Evolutionary conservation across 108 stramenopile genomes (phyloP).

Genomic region (Cyclotella sp.): DNA sequence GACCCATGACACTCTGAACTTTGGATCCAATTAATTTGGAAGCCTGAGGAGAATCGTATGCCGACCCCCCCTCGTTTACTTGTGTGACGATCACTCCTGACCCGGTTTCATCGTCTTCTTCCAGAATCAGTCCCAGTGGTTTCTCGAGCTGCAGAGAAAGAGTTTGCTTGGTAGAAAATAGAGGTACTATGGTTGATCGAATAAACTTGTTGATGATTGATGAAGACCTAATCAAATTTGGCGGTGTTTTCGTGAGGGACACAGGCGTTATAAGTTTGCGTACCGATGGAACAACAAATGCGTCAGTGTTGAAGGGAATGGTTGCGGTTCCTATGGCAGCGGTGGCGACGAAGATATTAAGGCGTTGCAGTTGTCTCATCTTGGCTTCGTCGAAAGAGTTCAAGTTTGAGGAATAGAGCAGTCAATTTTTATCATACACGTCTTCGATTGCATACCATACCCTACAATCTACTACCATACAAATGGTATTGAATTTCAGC

Average conservation of each 20-base stretch:
- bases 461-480: no score
- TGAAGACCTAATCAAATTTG: no score
- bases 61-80: conserved; percentile 72
- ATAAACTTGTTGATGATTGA: no score
- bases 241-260: neutral
- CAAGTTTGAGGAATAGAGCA: no score
- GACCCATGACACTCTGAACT: conserved; percentile 58
- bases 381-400: no score
- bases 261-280: neutral
- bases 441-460: no score
- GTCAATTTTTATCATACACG: no score
- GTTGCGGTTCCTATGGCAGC: no score
- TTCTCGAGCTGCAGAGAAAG: conserved; percentile 58
- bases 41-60: conserved; percentile 40
- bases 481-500: no score
- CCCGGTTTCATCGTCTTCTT: conserved; percentile 69
- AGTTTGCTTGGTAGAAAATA: conserved; percentile 3
- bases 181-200: neutral
- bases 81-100: conserved; percentile 65
- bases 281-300: conserved; percentile 10
- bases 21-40: conserved; percentile 51
- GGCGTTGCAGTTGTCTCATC: no score
- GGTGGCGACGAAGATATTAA: no score
- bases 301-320: neutral
- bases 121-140: conserved; percentile 80